Conservation (phyloP, 805 yeast species). For the Candida pini region DNA sequence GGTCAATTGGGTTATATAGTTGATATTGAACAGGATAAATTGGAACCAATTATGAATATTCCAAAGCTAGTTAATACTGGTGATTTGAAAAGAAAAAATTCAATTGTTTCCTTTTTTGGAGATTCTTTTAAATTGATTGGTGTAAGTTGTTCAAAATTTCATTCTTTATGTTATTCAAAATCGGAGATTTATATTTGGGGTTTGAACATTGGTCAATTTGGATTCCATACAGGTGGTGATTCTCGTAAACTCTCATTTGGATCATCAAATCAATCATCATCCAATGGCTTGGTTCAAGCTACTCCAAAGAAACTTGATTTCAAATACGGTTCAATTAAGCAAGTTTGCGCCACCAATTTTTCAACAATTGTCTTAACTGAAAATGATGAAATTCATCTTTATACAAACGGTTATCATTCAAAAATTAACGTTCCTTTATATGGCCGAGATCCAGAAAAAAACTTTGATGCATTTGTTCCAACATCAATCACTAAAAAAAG, state of each 20-base stretch:
- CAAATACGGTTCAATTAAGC: slow-evolving; percentile 43
- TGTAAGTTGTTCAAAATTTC: slow-evolving; percentile 60
- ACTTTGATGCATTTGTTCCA: slow-evolving; percentile 52
- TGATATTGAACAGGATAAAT: slow-evolving; percentile 16
- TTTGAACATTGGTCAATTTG: slow-evolving; percentile 76
- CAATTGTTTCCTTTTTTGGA: neutral
- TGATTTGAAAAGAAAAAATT: slow-evolving; percentile 32
- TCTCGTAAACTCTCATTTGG: too few relatives aligned
- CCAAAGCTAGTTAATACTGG: slow-evolving; percentile 40
- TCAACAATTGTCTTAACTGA: slow-evolving; percentile 61
- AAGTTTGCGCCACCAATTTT: slow-evolving; percentile 59
- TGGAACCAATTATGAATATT: slow-evolving; percentile 21
- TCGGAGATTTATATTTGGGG: slow-evolving; percentile 66
- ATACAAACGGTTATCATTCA: slow-evolving; percentile 51
- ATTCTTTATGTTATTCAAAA: slow-evolving; percentile 55
- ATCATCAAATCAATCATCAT: slow-evolving; percentile 17
- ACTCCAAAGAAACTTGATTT: slow-evolving; percentile 30
- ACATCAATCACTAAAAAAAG: slow-evolving; percentile 38
- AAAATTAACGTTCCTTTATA: slow-evolving; percentile 34
- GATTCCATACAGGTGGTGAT: slow-evolving; percentile 32
- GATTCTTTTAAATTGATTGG: slow-evolving; percentile 31
- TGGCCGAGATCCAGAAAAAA: slow-evolving; percentile 32
- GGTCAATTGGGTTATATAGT: slow-evolving; percentile 61
- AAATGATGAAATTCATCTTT: slow-evolving; percentile 57
- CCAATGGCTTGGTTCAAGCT: slow-evolving; percentile 7